Evolutionary conservation across 225 moss, liverwort and hornwort species (phyloP).

Genomic region (Bryum argenteum): DNA sequence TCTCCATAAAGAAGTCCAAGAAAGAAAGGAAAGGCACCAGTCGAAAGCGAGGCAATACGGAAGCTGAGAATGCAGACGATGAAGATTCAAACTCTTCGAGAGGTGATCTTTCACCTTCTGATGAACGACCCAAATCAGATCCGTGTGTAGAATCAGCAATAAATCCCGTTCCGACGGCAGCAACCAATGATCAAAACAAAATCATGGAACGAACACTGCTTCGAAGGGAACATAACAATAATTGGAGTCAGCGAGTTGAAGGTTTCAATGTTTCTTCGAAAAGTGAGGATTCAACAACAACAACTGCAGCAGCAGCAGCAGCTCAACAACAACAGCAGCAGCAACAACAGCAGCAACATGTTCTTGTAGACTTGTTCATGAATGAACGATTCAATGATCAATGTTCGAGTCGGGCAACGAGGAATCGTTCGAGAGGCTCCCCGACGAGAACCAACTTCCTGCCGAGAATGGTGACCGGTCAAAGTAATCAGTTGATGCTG

Average conservation of each 20-base stretch:
- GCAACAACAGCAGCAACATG: conserved; percentile 61
- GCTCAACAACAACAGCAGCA: conserved; percentile 56
- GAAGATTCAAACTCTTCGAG: conserved; percentile 92
- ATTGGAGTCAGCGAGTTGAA: conserved; percentile 76
- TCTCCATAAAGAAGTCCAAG: conserved; percentile 98
- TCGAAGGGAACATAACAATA: conserved; percentile 54
- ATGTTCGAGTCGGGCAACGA: conserved; percentile 49
- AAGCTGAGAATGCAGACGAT: conserved; percentile 91
- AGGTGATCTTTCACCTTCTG: conserved; percentile 90
- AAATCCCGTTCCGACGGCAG: too few relatives aligned
- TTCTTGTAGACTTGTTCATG: conserved; percentile 65
- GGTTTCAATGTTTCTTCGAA: conserved; percentile 70
- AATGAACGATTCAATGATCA: conserved; percentile 87
- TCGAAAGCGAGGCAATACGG: conserved; percentile 82
- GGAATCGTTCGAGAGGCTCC: conserved; percentile 72
- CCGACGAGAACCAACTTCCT: conserved; percentile 61
- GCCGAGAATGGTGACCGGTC: conserved; percentile 72
- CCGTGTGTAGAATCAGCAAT: too few relatives aligned
- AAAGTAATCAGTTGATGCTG: conserved; percentile 66
- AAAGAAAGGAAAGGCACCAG: conserved; percentile 92
- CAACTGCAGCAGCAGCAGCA: conserved; percentile 63
- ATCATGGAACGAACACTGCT: conserved; percentile 81
- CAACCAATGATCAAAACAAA: conserved; percentile 26
- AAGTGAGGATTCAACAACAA: conserved; percentile 49
- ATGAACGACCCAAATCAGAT: conserved; percentile 87